Base-by-base conservation (phyloP, 202 grass and related monocot species). In the Zizania palustris region DNA sequence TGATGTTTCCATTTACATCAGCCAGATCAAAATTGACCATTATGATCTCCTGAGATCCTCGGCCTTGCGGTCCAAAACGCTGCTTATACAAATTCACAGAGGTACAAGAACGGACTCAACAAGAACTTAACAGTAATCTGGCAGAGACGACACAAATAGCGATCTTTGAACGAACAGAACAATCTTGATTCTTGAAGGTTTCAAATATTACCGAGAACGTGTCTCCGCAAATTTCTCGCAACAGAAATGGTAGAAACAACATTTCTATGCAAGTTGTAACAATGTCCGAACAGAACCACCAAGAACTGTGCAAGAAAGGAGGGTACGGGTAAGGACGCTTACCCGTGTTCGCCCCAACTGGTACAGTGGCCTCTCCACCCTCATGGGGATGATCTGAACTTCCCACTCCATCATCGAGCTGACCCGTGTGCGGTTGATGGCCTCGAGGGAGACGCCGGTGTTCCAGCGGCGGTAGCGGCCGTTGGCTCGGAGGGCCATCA, bases 401-500 rank as follows among this genome's bases (percentile, higher is more conserved):
- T 73, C 75, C 74, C 82, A 84, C 75, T 84, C 74, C 82, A 79
- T 79, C 82, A 84, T 84, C 41, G 67, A 84, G 10, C 67, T 84
- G 60, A 84, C 33, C 4, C 58, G 49, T 60, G 35, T 35, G 41
- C 54, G 20, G 60, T 66, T 40, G 75, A 84, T 56, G 67, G 41
- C 18, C 60, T 56, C 59, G 60, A 41, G 49, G 75, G 60, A 66
- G 51, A 73, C 82, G 74, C 34, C 3, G 49, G 1, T 79, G 60
- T 66, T 28, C 83, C 83, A 79, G 1, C 68, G 68, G 34, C 36
- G 61, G 75, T 21, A 79, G 13, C 60, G 60, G 7, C 67, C 82
- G 43, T 85, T 85, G 49, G 82, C 75, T 50, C 82, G 82, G 67
- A 85, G 82, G n/a, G 68, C 75, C 14, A 18, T 41, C 5, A 78